Evolutionary conservation across 148 eudicot species (phyloP), one percentile per base, ranked within the genome.

Genomic region (Fagopyrum esculentum): DNA sequence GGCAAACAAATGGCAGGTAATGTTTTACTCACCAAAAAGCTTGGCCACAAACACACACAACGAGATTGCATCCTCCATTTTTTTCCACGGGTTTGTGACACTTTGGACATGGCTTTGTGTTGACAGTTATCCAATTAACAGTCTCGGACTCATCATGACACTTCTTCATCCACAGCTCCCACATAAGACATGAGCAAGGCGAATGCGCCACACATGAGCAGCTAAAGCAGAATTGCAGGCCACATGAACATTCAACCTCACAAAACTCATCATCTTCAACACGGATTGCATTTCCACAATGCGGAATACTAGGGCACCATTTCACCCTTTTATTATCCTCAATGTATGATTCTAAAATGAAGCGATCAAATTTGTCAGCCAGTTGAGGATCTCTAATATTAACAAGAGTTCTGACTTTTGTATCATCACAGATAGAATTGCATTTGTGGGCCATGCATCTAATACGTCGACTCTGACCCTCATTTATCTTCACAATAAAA

Each of bases 291-390:
- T 87, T 91, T 47, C 96, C 93, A 77, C 96, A 91, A 68, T 89
- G 96, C 22, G 96, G 96, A 69, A 81, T 57, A 78, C 96, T 89
- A 0, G 93, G 96, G 78, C 96, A 91, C 96, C 96, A 91, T 74
- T 86, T 84, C 11, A 91, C 93, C 88, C 77, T 85, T 73, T 81
- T 87, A 75, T 91, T 91, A 77, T 89, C 96, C 80, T 91, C 96
- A 44, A 91, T 87, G 73, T 91, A 91, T 16, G 96, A 91, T 77
- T 89, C 96, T 2, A 87, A 87, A 71, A 91, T 84, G 82, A 82
- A 89, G 8, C 92, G 88, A 56, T 89, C 93, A 80, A 91, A 91
- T 73, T 87, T 91, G 78, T 87, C 85, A 0, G 86, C 91, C 13
- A 91, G 77, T 76, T 81, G 86, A 30, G 86, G 82, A 52, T 84